Percentiles rank a stretch among this genome's conserved stretches.
These are phyloP conservation scores for Ustilago tritici DNA, from an alignment of 1,284 basidiomycete species.

Conservation along the genomic window DNA sequence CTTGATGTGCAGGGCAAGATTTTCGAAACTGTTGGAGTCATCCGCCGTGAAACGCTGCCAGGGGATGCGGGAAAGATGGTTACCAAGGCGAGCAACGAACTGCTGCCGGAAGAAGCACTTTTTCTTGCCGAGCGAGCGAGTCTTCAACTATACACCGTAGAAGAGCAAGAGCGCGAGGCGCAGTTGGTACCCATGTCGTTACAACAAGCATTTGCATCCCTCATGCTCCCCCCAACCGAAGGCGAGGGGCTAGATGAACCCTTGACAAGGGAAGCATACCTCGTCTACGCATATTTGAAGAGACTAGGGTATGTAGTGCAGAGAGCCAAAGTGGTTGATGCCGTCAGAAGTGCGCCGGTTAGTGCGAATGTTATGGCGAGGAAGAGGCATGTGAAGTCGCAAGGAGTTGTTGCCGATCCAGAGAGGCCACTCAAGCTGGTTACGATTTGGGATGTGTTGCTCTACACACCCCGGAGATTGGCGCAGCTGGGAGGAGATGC, in stretches of 20 bases:
- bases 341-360: conserved; percentile 36
- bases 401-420: conserved; percentile 52
- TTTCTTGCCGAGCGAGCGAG: conserved; percentile 82
- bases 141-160: conserved; percentile 35
- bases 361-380: conserved; percentile 14
- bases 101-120: conserved; percentile 92
- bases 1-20: conserved; percentile 58
- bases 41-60: conserved; percentile 15
- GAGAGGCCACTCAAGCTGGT: conserved; percentile 50
- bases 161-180: conserved; percentile 68
- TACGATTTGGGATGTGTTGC: conserved; percentile 49
- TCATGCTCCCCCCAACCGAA: conserved; percentile 73
- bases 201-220: conserved; percentile 85
- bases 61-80: conserved; percentile 10
- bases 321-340: conserved; percentile 72
- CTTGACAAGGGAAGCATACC: conserved; percentile 82
- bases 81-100: conserved; percentile 72
- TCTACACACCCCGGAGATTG: conserved; percentile 48
- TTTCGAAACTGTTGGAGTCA: conserved; percentile 60
- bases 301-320: conserved; percentile 90
- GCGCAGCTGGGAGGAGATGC: conserved; percentile 37
- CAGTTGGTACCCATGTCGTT: conserved; percentile 80
- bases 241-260: conserved; percentile 78
- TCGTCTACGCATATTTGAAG: conserved; percentile 91
- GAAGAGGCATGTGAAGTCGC: conserved; percentile 11